Evolutionary conservation across 2,329 filamentous ascomycete genomes (phyloP), one percentile per base, ranked within the genome.

Genomic region (Atkinsonella hypoxylon): DNA sequence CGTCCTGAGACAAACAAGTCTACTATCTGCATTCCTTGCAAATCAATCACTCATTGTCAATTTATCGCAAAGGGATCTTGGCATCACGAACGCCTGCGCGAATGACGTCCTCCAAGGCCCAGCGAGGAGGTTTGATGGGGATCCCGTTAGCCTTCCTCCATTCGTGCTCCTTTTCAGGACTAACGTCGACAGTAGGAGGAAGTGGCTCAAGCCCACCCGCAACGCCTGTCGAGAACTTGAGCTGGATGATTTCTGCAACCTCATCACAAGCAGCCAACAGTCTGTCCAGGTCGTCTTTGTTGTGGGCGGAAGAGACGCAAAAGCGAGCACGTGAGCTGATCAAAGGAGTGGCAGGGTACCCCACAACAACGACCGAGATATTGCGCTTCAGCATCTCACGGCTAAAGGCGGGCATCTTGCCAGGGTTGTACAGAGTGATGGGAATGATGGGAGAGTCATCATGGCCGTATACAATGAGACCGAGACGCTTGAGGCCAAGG

Each of bases 321-420:
- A 98, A 96, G 45, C 93, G 86, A 47, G 89, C 93, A 56, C 93
- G 86, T 18, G 91, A 96, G 55, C 87, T 94, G 59, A 97, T 94
- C 44, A 98, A 79, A 1, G 93, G 93, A 2, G 93, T 98, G 9
- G 91, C 93, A 6, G 93, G 93, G 65, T 98, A 98, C 48, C 91
- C 93, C 54, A 98, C 93, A 44, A 98, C 88, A 39, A 98, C 93
- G 48, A 97, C 88, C 0, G 91, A 93, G 59, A 98, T 97, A 70
- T 96, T 97, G 63, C 93, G 88, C 71, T 87, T 88, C 54, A 97
- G 80, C 93, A 98, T 97, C 68, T 97, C 93, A 65, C 95, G 93
- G 47, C 89, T 96, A 70, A 98, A 98, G 53, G 93, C 91, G 4
- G 91, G 87, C 77, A 98, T 96, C 73, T 98, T 98, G 61, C 88